A percentile compares a stretch with the other conserved stretches of the same genome.
phyloP scores from a whole-genome alignment of 2,329 filamentous ascomycete genomes.

The Harringtonia lauricola region DNA sequence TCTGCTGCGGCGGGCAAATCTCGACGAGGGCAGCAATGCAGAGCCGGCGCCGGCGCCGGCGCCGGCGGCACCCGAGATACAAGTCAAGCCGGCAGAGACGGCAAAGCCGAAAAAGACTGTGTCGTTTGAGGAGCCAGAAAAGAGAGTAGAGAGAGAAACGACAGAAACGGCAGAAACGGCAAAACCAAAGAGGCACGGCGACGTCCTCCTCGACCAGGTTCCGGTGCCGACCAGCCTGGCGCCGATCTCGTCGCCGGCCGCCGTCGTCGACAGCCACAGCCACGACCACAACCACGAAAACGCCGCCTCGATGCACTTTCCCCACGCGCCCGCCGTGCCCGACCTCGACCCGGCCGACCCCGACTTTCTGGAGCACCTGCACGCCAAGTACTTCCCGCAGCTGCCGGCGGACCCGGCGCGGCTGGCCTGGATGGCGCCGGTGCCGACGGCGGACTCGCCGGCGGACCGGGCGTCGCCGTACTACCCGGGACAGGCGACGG shows the following conservation, averaged over 20 bases:
- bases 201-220: slow-evolving; percentile 29
- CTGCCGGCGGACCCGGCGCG: slow-evolving; percentile 76
- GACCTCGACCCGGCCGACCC: slow-evolving; percentile 76
- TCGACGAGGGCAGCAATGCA: slow-evolving; percentile 47
- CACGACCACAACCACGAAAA: slow-evolving; percentile 14
- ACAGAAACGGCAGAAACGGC: not conserved
- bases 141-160: not conserved
- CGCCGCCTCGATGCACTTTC: slow-evolving; percentile 47
- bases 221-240: slow-evolving; percentile 30
- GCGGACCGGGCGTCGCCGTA: slow-evolving; percentile 67
- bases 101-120: slow-evolving; percentile 18
- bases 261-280: slow-evolving; percentile 11
- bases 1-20: slow-evolving; percentile 63
- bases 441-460: slow-evolving; percentile 51
- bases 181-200: slow-evolving; percentile 1
- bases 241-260: slow-evolving; percentile 21
- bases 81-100: slow-evolving; percentile 4
- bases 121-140: slow-evolving; percentile 6
- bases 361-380: slow-evolving; percentile 73
- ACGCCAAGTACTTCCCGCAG: slow-evolving; percentile 86
- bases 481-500: slow-evolving; percentile 61
- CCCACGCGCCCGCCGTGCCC: slow-evolving; percentile 39
- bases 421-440: slow-evolving; percentile 79
- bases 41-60: not conserved
- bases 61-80: slow-evolving; percentile 4